Evolutionary conservation across 2,329 filamentous ascomycete genomes (phyloP), one percentile per base, ranked within the genome.

Genomic region (Curvularia sp.): DNA sequence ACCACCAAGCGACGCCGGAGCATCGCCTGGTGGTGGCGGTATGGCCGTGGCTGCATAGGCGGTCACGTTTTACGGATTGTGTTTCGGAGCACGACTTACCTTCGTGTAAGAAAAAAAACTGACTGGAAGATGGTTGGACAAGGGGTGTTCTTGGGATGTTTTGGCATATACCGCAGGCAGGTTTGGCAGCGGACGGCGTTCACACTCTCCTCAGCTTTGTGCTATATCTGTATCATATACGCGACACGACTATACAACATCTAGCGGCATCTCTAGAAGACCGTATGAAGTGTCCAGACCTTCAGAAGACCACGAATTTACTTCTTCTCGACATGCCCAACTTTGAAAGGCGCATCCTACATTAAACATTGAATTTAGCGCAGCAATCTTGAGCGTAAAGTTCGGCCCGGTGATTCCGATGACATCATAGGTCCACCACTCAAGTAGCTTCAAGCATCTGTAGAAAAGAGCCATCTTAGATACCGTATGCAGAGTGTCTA

Each of bases 191-290:
- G 70, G 66, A 65, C 62, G 71, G 70, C 70, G 70, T 74, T 74
- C 61, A 65, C 68, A 74, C 70, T 73, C 71, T 72, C 64, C 71
- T 73, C 71, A 71, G 65, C 70, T 71, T 63, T 73, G 69, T 71
- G 65, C 63, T 68, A 72, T 70, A 73, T 63, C 63, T 73, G 69
- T 74, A 71, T 65, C 63, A 73, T 73, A 74, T 53, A 53, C 54
- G 50, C 63, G 60, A 62, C 63, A 65, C 63, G 67, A 67, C 58
- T 73, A 68, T 72, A 73, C 64, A 66, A 68, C 63, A 68, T 70
- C 66, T 67, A 58, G 62, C 51, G 64, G 62, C 49, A 58, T 64
- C 64, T 61, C 60, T 60, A 62, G 55, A 59, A 7, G 49, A 46
- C 62, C 51, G 53, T 53, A 63, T 59, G 56, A 55, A 50, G 57